Evolutionary conservation across 225 moss, liverwort and hornwort species (phyloP), one percentile per base, ranked within the genome.

Genomic region (Asterella californica): DNA sequence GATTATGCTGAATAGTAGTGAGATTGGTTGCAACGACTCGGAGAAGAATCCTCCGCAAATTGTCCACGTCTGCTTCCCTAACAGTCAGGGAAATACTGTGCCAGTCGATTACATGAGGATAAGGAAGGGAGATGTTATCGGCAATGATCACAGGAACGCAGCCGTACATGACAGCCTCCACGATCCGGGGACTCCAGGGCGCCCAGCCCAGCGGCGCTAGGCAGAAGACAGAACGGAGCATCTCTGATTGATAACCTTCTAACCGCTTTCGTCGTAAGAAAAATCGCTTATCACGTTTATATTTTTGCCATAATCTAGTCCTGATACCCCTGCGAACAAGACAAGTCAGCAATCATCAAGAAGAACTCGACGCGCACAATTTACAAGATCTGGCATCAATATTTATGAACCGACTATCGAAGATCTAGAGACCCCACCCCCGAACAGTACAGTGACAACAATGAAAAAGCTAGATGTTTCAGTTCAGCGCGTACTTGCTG

Each of bases 131-230:
- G n/a, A 97, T 94, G 68, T 91, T 84, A 80, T 97, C 94, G 32
- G 97, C 97, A 77, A 97, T 93, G 69, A 97, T 97, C 34, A 97
- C 97, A 34, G 97, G 97, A 19, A 97, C 86, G 73, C 97, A 97
- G 36, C 97, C 97, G 46, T 90, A 94, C 47, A 92, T 52, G 19
- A 97, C 91, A n/a, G 97, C 86, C 76, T 97, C 97, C 21, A 94
- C 97, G 30, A 97, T 93, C 42, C 97, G 92, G 65, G 97, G 97
- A 80, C 97, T 97, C 97, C 97, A 97, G 18, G 97, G 97, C 47
- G 97, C 94, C 97, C 97, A 97, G 47, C 97, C 97, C 75, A 94
- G 82, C 10, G 97, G 97, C 14, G 94, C 94, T 33, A 97, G 82
- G 79, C 97, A 97, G 62, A 94, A 97, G 12, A 85, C 89, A 5